Conservation (phyloP, 1,284 basidiomycete genomes). For the Entoloma clypeatum region DNA sequence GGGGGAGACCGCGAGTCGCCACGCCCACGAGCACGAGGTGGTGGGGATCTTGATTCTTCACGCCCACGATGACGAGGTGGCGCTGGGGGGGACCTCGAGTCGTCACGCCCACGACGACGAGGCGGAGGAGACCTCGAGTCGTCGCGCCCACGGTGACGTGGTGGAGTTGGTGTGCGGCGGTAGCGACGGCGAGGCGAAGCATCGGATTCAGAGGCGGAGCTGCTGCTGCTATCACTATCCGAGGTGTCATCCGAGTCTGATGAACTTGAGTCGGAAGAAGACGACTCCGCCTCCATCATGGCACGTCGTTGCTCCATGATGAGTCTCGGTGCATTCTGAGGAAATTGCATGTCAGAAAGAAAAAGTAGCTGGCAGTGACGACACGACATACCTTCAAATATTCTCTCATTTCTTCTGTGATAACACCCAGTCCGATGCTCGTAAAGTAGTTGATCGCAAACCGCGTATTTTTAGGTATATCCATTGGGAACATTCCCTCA, state of each 20-base stretch:
- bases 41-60: conserved; percentile 28
- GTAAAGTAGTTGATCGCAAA: conserved; percentile 99
- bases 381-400: conserved; percentile 73
- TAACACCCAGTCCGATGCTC: conserved; percentile 83
- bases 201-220: conserved; percentile 24
- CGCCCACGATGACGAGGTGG: conserved; percentile 24
- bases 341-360: conserved; percentile 7
- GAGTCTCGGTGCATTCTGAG: conserved; percentile 82
- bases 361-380: neutral
- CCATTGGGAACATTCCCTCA: conserved; percentile 89
- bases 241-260: conserved; percentile 38
- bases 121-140: conserved; percentile 31
- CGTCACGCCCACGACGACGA: conserved; percentile 25
- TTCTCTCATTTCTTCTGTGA: conserved; percentile 97
- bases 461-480: conserved; percentile 94
- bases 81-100: conserved; percentile 29
- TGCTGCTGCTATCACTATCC: too few species aligned
- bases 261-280: conserved; percentile 50
- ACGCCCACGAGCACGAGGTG: conserved; percentile 29
- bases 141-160: conserved; percentile 33
- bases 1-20: conserved; percentile 19
- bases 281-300: conserved; percentile 71
- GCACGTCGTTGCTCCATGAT: conserved; percentile 92
- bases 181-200: conserved; percentile 21
- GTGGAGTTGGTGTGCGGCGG: conserved; percentile 30